Base-by-base conservation (phyloP, 2,329 filamentous ascomycete species). In the Alternaria consortialis region DNA sequence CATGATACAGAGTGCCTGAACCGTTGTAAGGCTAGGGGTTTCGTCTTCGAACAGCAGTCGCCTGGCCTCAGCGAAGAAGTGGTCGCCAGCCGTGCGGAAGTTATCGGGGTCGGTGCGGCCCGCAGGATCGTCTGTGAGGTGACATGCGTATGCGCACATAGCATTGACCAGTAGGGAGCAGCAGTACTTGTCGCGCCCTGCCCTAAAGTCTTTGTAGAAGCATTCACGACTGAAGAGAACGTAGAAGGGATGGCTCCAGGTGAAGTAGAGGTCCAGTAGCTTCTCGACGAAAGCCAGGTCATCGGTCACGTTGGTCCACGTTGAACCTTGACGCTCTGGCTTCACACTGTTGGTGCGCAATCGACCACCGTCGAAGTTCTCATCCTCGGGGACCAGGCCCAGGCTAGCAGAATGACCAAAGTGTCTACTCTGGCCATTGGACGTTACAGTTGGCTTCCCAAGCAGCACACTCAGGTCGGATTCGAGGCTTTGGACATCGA, bases 1-100 rank as follows among this genome's bases (percentile, higher is more conserved):
- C 89, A 94, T 91, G 68, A 93, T 86, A 6, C 90, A 90, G 17
- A 93, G 80, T 1, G 91, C 90, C 79, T 93, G 91, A 44, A 91
- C 88, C 5, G 89, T 92, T 2, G 90, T 91, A 31, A 93, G 78
- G 7, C 77, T 85, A 63, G 91, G 86, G 53, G 87, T 86, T 60
- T 91, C 81, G 39, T 79, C 75, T 56, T 85, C 80, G 57, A 85
- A 81, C 31, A 91, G 82, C 0, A 92, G 80, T 9, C 88, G 82
- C 62, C 86, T 83, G 7, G 87, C 85, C 74, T 93, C 90, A 53
- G 87, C 86, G 76, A 92, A 93, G 77, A 92, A 93, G 72, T 91
- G 87, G 63, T 92, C 88, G 5, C 91, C 90, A 1, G 90, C 88
- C 0, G 88, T 88, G 58, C 85, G 85, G 3, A 88, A 84, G 69